Evolutionary conservation across 208 protist species (phyloP), one percentile per base, ranked within the genome.

Genomic region (Porcisia deanei): DNA sequence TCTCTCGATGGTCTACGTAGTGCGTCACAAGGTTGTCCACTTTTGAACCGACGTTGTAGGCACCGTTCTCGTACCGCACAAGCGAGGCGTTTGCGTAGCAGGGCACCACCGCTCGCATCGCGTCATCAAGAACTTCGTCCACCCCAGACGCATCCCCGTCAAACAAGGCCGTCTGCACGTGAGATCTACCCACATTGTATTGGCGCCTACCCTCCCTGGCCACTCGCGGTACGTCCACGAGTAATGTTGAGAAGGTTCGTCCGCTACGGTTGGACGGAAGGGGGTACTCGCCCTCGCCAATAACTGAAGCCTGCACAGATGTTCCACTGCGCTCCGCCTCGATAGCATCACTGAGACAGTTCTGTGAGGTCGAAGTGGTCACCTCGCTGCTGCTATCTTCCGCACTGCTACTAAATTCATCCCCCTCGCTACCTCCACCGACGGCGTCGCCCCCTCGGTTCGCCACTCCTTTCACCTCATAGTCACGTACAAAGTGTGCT

Each of bases 41-140:
- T 63, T 75, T 78, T 1, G 87, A 92, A 43, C 92, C 92, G 7
- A 94, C 79, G 75, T 96, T 96, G 83, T 96, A 96, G 34, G 90
- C 89, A n/a, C 85, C 85, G 54, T 83, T 75, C 25, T 89, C 90
- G 75, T 95, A 96, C 14, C 92, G 87, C 30, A 96, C 84, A 37
- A 88, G 79, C 10, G 74, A 83, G 25, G 80, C 74, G 57, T 85
- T 79, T 2, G 84, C 82, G 79, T 93, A 96, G 47, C 77, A 64
- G 18, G 92, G 92, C 54, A 94, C 90, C 60, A 94, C 90, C 3
- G 86, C 92, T 6, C 88, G 85, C 76, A 95, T 88, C n/a, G 89
- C 91, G 73, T 96, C 91, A 60, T 93, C 87, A 67, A 92, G 76
- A 47, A 92, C 83, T 66, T 91, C 89, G 75, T 94, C 90, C 63